Percentiles rank a stretch among this genome's conserved stretches.
Evolutionary conservation across 768 basidiomycete species (phyloP).

Genomic region (Kwoniella europaea): DNA sequence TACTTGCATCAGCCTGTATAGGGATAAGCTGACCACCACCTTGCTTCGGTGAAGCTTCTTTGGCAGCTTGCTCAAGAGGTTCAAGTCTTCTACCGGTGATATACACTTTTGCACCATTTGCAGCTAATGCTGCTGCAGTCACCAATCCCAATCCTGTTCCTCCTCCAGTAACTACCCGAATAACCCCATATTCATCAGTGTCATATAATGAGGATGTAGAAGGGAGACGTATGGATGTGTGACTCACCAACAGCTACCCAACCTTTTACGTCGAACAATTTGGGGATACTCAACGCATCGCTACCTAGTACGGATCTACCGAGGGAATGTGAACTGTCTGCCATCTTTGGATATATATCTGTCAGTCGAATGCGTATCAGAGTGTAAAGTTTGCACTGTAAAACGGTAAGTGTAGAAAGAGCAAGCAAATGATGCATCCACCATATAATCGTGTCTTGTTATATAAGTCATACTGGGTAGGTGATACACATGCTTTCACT

Average conservation of each 20-base stretch:
- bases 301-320: constrained; percentile 33
- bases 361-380: neutral
- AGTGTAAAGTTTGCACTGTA: neutral
- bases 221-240: neutral
- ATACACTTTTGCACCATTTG: constrained; percentile 57
- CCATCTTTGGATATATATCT: neutral
- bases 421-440: neutral
- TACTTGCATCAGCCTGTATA: constrained; percentile 51
- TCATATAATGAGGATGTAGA: no score
- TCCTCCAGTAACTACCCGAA: constrained; percentile 39
- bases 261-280: constrained; percentile 53
- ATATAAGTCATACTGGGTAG: no score
- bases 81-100: constrained; percentile 55
- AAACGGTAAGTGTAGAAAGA: neutral
- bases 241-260: constrained; percentile 55
- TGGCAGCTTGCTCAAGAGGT: constrained; percentile 46
- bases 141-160: constrained; percentile 41
- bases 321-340: constrained; percentile 23
- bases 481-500: no score
- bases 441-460: no score
- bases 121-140: constrained; percentile 49
- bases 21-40: constrained; percentile 48
- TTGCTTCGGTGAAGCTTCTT: constrained; percentile 34
- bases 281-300: constrained; percentile 37
- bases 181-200: no score